Evolutionary conservation across 1,284 basidiomycete species (phyloP), one percentile per base, ranked within the genome.

Genomic region (Athelia sp.): DNA sequence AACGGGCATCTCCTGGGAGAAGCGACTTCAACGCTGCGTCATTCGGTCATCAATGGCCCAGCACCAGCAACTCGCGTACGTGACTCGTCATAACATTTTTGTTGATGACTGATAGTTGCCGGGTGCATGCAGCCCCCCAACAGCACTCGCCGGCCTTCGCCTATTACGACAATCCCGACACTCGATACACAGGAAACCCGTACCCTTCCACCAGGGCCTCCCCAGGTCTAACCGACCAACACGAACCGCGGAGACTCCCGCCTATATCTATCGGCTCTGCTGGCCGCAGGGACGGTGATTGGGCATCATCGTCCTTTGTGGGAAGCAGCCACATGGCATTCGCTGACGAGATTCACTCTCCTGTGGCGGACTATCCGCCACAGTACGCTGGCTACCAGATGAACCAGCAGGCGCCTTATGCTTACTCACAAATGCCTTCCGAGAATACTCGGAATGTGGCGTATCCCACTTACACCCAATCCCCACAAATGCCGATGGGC

Each of bases 1-100:
- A 79, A 58, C 79, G 82, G 60, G 74, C 81, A 51, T 76, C 80
- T 49, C 78, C 78, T 50, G 69, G 69, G 57, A 77, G 79, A 56
- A 73, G 70, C 59, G 81, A 84, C 54, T 74, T 79, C 59, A 75
- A 72, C 55, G 53, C 72, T 56, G 67, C 73, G 38, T 57, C 73
- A 46, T 82, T 79, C 63, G 69, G 70, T 54, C 76, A 77, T 56
- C 83, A 80, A 75, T 67, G 71, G 38, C 49, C 69, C 46, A 72
- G 72, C 59, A 64, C 69, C 58, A 58, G 63, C 59, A 64, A 69
- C 58, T 59, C 64, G 54, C 72, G 81, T 82, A 65, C 66, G 73
- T 29, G 26, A 29, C 4, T 13, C 4, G 13, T 29, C 26, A 13
- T 4, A 29, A 13, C 26, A 13, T 69, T 51, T 52, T 19, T 56